These are phyloP conservation scores for Alternaria gaisen DNA, from an alignment of 2,329 filamentous ascomycete species.

Conservation along the genomic window DNA sequence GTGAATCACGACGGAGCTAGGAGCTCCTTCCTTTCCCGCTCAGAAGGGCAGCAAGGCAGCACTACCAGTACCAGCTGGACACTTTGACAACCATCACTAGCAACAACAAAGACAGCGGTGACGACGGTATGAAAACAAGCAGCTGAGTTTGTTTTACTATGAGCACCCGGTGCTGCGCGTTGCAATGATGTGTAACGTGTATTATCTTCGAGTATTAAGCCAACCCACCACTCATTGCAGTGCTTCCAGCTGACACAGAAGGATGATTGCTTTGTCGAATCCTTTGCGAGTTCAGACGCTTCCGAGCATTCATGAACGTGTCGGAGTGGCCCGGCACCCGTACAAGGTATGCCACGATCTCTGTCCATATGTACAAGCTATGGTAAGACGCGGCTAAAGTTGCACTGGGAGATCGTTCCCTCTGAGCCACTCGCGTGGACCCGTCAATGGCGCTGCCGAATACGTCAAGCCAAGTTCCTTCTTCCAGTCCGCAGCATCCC, in stretches of 20 bases:
- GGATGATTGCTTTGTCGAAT: too few relatives aligned
- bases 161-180: not conserved
- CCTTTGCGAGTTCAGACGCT: too few relatives aligned
- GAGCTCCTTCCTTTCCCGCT: not conserved
- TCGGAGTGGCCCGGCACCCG: not conserved
- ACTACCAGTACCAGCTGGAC: too few relatives aligned
- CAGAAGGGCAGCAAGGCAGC: not conserved
- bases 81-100: not conserved
- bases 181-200: not conserved
- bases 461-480: not conserved
- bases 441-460: not conserved
- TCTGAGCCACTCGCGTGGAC: not conserved
- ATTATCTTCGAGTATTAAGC: not conserved
- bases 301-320: not conserved
- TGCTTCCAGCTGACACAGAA: not conserved
- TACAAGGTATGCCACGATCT: too few relatives aligned
- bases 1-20: too few relatives aligned
- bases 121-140: not conserved
- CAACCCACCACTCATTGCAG: not conserved
- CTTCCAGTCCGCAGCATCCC: too few relatives aligned
- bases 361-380: fast-evolving
- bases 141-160: not conserved
- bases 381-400: not conserved
- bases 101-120: not conserved
- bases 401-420: not conserved